Evolutionary conservation across 495 filamentous ascomycete genomes (phyloP), one percentile per base, ranked within the genome.

Genomic region (Geoglossum glabrum): DNA sequence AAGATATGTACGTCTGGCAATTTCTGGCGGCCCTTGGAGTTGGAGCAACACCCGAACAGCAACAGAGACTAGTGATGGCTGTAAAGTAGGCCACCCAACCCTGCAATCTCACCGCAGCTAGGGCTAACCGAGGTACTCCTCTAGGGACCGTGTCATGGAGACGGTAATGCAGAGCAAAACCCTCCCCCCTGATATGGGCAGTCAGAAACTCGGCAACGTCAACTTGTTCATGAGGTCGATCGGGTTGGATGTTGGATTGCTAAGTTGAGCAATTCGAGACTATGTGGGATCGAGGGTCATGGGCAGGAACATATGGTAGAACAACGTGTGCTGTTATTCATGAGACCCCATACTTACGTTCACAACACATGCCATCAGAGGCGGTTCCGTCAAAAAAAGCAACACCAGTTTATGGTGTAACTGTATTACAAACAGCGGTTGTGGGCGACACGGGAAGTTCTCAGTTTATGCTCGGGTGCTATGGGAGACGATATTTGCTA

Each of bases 151-250:
- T 57, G 92, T 98, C 56, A 93, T 97, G 88, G 92, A 95, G 65
- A 97, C 92, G 2, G 84, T 96, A 8, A 71, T 74, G 38, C 80
- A 93, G 33, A 82, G 85, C 65, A 95, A 92, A 73, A 87, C 85
- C 1, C 79, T 97, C 15, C 92, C 93, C 13, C 74, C 81, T 19
- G 87, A 92, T 45, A 82, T 95, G 79, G 79, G 83, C 19, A 80
- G 77, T 63, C 78, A 83, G 66, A 82, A 89, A 57, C 74, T 93
- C 50, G 82, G 82, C 58, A 90, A 95, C 66, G 93, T 98, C 62
- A 97, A 98, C 69, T 72, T 98, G 30, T 98, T 98, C 68, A 96
- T 98, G 90, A 80, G 87, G 61, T 92, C 90, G 55, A 97, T 98
- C 68, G 93, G 92, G 4, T 75, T 98, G 63, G 93, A 97, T 73